Base-by-base conservation (phyloP, 78 protist species). In the Cavenderia fasciculata region DNA sequence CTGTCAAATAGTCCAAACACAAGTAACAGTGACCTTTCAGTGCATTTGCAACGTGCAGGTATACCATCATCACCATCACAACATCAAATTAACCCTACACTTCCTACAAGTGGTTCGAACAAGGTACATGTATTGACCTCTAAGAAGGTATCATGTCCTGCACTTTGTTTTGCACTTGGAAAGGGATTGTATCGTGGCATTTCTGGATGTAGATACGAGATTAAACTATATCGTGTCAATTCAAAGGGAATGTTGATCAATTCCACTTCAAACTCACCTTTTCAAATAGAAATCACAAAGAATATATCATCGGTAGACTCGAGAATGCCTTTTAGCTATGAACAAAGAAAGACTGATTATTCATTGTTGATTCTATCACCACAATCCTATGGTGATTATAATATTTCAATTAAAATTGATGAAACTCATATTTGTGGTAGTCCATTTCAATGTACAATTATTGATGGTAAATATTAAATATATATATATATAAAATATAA, bases 181-280 rank as follows among this genome's bases (percentile, higher is more conserved):
- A 82, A 82, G 25, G 90, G 90, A 5, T 25, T 82, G 52, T 82
- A 82, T 43, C 11, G 90, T n/a, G 90, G 90, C 44, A 82, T 82
- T n/a, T 57, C 65, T 31, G 90, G 90, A 4, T 34, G 52, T 0
- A 43, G 54, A 44, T 82, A 82, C 43, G 66, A 82, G 36, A 69
- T 82, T n/a, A 82, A 82, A 56, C 18, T 82, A n/a, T 82, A 82
- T 25, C 49, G 90, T 56, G 90, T 82, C 1, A 71, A 69, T n/a
- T 38, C 90, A 14, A 82, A 65, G 7, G 90, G 90, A 21, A 8
- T 43, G 7, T 14, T 82, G 31, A 68, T 82, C 16, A 18, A 41
- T n/a, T 38, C 59, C 2, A 82, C 90, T 2, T 56, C 76, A 23
- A 46, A 12, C 25, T 43, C 41, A 27, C 72, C 72, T 8, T 82